Base-by-base conservation (phyloP, 2,329 filamentous ascomycete genomes). In the Pyrenophora teres region DNA sequence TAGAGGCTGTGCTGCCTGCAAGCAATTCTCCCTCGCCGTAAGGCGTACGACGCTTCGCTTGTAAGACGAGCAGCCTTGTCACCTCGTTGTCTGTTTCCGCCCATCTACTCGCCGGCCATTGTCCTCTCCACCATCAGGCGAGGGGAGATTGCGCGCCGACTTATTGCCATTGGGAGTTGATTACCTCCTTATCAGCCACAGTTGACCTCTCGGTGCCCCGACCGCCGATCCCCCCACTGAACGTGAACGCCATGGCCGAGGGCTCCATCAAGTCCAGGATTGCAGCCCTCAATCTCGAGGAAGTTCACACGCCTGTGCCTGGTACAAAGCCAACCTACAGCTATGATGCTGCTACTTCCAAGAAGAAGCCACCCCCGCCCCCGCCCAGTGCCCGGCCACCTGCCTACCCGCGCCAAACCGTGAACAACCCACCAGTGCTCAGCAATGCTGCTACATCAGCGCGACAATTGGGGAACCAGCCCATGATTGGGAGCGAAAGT, bases 271-370 rank as follows among this genome's bases (percentile, higher is more conserved):
- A 74, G 54, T 73, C 76, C 40, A 76, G 78, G 51, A 80, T 80
- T 49, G 78, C 78, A 2, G 74, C 76, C 2, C 63, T 81, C 44
- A 78, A 80, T 56, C 68, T 80, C 35, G 72, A 78, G 38, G 72
- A 80, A 55, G 76, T 78, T 13, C 67, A 73, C 41, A 73, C 71
- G 7, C 69, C 68, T 7, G 57, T 70, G 6, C 74, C 76, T 13
- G 62, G 62, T 30, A 57, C 64, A 4, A 63, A 71, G 40, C 71
- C 76, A 23, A 61, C 70, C 6, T 73, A 70, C 49, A 68, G 40
- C 35, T 74, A 72, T 50, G 70, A 74, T 37, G 63, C 69, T 31
- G 63, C 71, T 15, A 52, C 59, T 30, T 63, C 60, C 37, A 72
- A 73, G 63, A 70, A 70, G 54, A 68, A 66, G 36, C 74, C 74